Conservation (phyloP, 805 yeast genomes). For the Ogataea saltuana region DNA sequence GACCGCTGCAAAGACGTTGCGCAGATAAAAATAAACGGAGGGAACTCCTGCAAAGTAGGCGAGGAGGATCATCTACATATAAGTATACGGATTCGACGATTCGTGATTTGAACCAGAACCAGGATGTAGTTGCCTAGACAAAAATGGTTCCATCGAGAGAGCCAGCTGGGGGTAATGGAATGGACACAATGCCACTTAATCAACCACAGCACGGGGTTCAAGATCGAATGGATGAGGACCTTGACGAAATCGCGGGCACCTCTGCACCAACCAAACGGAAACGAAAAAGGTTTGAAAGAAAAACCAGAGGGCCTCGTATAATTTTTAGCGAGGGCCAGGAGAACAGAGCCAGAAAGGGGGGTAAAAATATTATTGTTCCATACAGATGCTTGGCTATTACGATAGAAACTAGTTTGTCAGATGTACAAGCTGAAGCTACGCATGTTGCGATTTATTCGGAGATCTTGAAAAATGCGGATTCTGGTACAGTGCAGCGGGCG, state of each 20-base stretch:
- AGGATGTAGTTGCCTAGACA: too few relatives aligned
- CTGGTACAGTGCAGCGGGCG: background rate
- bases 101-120: too few relatives aligned
- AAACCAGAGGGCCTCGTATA: background rate
- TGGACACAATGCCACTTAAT: too few relatives aligned
- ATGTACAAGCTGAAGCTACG: conserved; percentile 2
- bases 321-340: background rate
- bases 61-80: too few relatives aligned
- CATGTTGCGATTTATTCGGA: conserved; percentile 12
- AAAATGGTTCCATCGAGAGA: too few relatives aligned
- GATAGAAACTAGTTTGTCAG: conserved; percentile 9
- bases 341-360: background rate
- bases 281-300: background rate
- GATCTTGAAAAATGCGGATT: conserved; percentile 10
- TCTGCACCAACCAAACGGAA: background rate
- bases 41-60: too few relatives aligned
- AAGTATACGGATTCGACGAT: too few relatives aligned
- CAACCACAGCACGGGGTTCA: background rate
- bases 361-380: conserved; percentile 12
- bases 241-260: too few relatives aligned
- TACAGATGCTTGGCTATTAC: conserved; percentile 1
- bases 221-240: too few relatives aligned
- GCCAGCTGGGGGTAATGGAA: too few relatives aligned
- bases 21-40: too few relatives aligned
- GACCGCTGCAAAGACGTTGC: too few relatives aligned